These are phyloP conservation scores for Solanum etuberosum DNA, from an alignment of 257 asterid genomes.

Conservation along the genomic window DNA sequence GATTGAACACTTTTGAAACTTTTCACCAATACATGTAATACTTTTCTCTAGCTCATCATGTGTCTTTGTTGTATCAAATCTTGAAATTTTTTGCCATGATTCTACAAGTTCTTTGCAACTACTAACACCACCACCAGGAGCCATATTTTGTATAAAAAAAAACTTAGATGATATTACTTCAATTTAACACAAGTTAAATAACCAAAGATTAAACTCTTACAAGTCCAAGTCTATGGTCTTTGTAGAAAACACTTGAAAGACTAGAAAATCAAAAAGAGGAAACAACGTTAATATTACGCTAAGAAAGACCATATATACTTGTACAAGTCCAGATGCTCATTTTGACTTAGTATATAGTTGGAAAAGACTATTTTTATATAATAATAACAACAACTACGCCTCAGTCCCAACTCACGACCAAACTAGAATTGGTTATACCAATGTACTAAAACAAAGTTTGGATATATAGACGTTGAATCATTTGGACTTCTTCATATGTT, in stretches of 20 bases:
- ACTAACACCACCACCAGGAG: constrained; percentile 41
- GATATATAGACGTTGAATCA: neutral
- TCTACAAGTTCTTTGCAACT: constrained; percentile 38
- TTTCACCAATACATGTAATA: constrained; percentile 19
- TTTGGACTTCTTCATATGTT: neutral
- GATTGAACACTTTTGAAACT: constrained; percentile 21
- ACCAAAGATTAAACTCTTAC: neutral
- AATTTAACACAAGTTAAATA: neutral
- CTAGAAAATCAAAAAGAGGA: constrained; percentile 3
- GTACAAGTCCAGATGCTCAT: constrained; percentile 5
- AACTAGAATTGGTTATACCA: neutral
- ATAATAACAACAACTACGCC: neutral
- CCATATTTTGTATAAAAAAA: constrained; percentile 26
- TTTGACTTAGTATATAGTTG: neutral
- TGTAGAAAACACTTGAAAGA: constrained; percentile 1
- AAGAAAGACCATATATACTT: neutral
- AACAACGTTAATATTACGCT: constrained; percentile 1
- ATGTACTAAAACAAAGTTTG: neutral
- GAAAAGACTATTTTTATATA: neutral
- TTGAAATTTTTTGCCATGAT: constrained; percentile 23
- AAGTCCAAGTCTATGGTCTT: neutral
- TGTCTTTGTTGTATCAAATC: constrained; percentile 17
- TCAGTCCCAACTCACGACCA: neutral
- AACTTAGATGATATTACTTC: neutral
- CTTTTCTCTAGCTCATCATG: constrained; percentile 26